Conservation (phyloP, 805 yeast genomes). For the Wickerhamomyces tratensis region DNA sequence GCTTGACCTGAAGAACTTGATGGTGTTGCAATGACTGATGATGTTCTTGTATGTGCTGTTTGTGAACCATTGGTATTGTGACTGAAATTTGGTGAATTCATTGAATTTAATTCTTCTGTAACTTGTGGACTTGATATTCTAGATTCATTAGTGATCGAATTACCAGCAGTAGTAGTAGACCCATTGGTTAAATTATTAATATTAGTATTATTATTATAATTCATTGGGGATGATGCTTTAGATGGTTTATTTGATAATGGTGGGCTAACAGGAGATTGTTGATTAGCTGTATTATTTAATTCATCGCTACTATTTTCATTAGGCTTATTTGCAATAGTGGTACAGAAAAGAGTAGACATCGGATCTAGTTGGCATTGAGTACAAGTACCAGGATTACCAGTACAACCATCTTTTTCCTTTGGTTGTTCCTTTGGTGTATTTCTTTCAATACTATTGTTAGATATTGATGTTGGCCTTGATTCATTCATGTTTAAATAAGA, state of each 20-base stretch:
- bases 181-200: no score
- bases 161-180: no score
- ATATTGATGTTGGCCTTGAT: background rate
- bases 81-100: no score
- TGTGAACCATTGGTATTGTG: no score
- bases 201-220: background rate
- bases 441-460: background rate
- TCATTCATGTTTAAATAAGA: background rate
- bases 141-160: no score
- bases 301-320: slow-evolving; percentile 7
- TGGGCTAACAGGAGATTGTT: slow-evolving; percentile 19
- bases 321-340: slow-evolving; percentile 59
- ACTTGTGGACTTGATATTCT: no score
- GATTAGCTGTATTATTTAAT: background rate
- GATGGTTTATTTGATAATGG: slow-evolving; percentile 17
- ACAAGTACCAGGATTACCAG: slow-evolving; percentile 87
- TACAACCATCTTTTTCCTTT: slow-evolving; percentile 48
- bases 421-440: slow-evolving; percentile 7
- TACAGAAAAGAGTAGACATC: slow-evolving; percentile 80
- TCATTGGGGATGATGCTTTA: slow-evolving; percentile 18
- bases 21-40: background rate
- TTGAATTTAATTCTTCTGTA: no score
- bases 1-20: background rate
- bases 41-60: slow-evolving; percentile 1
- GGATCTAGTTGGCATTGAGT: slow-evolving; percentile 78